Evolutionary conservation across 2,329 filamentous ascomycete species (phyloP), one percentile per base, ranked within the genome.

Genomic region (Xylaria sp.): DNA sequence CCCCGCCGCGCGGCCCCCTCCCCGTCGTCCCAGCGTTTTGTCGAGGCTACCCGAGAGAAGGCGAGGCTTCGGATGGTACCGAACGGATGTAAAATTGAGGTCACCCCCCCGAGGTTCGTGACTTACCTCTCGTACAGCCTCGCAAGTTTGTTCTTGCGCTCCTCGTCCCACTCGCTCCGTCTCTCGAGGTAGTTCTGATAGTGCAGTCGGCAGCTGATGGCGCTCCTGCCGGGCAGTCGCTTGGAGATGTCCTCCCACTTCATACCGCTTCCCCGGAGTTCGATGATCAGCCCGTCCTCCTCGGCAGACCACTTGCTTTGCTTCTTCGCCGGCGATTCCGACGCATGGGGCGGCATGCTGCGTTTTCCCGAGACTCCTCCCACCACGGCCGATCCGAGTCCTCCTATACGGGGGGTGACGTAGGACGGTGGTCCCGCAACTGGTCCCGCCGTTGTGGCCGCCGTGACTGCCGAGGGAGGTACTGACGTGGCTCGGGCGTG

Each of bases 161-260:
- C 93, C 69, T 97, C 94, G 67, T 97, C 92, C 92, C 93, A 97
- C 70, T 96, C 91, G 66, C 90, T 92, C 52, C 92, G 83, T 67
- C 92, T 84, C 73, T 99, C 94, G 48, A 97, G 84, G 71, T 97
- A 97, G 71, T 99, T 99, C 68, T 97, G 93, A 72, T 97, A 97
- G 69, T 96, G 92, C 47, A 97, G 80, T 40, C 93, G 87, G 73
- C 93, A 97, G 65, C 92, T 96, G 67, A 97, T 97, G 52, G 92
- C 88, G 73, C 92, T 97, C 64, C 94, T 85, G 58, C 93, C 93
- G 2, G 92, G 92, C 45, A 97, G 78, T 50, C 88, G 85, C 76
- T 93, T 95, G 58, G 91, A 95, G 66, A 97, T 97, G 72, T 97
- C 93, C 70, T 97, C 93, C 94, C 93, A 97, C 71, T 97, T 97